These are phyloP conservation scores for Trichoderma cornu-damae DNA, from an alignment of 2,329 filamentous ascomycete species.

Conservation along the genomic window DNA sequence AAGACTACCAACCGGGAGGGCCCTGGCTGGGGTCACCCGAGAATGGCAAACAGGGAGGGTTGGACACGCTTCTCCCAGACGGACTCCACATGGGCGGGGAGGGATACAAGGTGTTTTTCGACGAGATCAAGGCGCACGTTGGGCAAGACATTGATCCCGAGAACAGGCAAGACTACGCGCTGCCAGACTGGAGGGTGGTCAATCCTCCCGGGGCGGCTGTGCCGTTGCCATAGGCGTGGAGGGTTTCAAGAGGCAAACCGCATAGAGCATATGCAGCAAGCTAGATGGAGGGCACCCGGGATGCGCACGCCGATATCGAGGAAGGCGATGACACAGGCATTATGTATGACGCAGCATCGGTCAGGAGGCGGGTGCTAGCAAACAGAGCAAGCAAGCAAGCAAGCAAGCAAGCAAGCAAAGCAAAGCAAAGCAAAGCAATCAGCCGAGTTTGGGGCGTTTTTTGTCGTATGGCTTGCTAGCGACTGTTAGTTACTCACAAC, in stretches of 20 bases:
- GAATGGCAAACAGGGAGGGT: slow-evolving; percentile 46
- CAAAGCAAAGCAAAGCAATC: too few relatives aligned
- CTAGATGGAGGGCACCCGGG: too few relatives aligned
- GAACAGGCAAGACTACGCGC: slow-evolving; percentile 38
- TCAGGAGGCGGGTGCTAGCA: too few relatives aligned
- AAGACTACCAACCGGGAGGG: slow-evolving; percentile 50
- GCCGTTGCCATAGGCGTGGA: too few relatives aligned
- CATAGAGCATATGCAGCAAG: neutral
- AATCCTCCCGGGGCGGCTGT: slow-evolving; percentile 2
- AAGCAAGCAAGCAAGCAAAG: too few relatives aligned
- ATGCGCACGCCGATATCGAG: too few relatives aligned
- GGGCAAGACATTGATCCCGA: slow-evolving; percentile 39
- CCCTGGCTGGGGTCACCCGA: slow-evolving; percentile 47
- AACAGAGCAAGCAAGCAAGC: too few relatives aligned
- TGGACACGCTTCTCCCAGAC: slow-evolving; percentile 51
- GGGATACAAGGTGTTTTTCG: slow-evolving; percentile 50
- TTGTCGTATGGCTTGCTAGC: too few relatives aligned
- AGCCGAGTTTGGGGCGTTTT: too few relatives aligned
- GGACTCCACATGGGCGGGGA: slow-evolving; percentile 53
- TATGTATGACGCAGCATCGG: neutral
- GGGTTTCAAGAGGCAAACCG: too few relatives aligned
- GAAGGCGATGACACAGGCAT: neutral
- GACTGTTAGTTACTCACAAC: too few relatives aligned
- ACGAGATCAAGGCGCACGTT: slow-evolving; percentile 45
- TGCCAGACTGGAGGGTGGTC: slow-evolving; percentile 35